Base-by-base conservation (phyloP, 1,139 yeast genomes). In the Insectozyma bohioensis region DNA sequence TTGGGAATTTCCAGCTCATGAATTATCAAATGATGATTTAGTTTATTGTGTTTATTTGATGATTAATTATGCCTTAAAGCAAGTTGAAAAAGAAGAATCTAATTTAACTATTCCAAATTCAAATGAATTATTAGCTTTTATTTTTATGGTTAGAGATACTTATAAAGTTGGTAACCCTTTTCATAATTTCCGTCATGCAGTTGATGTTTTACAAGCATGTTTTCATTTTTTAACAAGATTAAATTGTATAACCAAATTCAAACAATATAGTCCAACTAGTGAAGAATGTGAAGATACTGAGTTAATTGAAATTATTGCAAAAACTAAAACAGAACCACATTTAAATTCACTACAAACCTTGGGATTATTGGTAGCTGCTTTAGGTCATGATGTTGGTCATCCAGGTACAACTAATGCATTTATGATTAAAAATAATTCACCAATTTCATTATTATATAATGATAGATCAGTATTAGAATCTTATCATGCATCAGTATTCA, bases 351-450 rank as follows among this genome's bases (percentile, higher is more conserved):
- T 68, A 15, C 82, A 80, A 49, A 65, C 75, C 1, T 58, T 80
- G 28, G 76, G 80, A 0, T 61, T 87, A 17, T 67, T 86, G 26
- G 68, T 88, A 15, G 86, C 96, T 1, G 95, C 96, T 1, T 63
- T 90, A 31, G 97, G 98, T 30, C 98, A 92, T 58, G 98, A 92
- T 58, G 80, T 86, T 20, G 95, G 96, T 13, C 98, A 92, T 56
- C 97, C 98, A 0, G 98, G 97, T 1, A 80, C 88, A 12, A 87
- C 95, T 9, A 87, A 88, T 56, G 78, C 79, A 27, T 80, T 87
- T 44, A 63, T 90, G 59, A 67, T 72, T 20, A 66, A 74, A 39
- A 58, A 77, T 46, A 58, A 72, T n/a, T 74, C 95, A 0, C 88
- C 90, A 6, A 66, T 86, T 16, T 77, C 94, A 2, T 56, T 59